Evolutionary conservation across 148 eudicot species (phyloP).

Genomic region (Limonium bicolor): DNA sequence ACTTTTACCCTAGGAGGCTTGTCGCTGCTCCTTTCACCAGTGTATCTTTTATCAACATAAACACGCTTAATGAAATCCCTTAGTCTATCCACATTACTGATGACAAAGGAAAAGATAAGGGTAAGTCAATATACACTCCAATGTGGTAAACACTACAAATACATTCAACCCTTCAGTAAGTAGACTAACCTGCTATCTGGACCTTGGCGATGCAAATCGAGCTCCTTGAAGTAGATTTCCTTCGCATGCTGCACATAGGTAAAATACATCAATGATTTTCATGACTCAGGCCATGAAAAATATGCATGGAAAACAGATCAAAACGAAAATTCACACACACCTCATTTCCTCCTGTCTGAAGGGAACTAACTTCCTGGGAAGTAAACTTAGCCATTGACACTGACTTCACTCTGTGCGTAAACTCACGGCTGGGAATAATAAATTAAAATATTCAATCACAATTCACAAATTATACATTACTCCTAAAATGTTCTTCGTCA

Average conservation of each 20-base stretch:
- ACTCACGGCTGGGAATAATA: slow-evolving; percentile 67
- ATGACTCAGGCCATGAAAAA: background rate
- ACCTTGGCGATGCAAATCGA: slow-evolving; percentile 75
- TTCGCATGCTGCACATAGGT: slow-evolving; percentile 43
- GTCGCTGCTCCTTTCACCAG: slow-evolving; percentile 67
- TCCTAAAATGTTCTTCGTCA: background rate
- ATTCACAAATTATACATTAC: background rate
- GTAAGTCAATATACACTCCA: background rate
- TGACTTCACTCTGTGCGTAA: slow-evolving; percentile 93
- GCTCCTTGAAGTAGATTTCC: slow-evolving; percentile 84
- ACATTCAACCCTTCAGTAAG: background rate
- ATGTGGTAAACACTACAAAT: background rate
- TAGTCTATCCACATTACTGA: slow-evolving; percentile 73
- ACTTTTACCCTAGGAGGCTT: slow-evolving; percentile 52
- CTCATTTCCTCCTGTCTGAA: slow-evolving; percentile 96
- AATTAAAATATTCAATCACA: background rate
- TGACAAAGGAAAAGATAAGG: background rate
- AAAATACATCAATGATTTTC: background rate
- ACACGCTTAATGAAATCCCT: slow-evolving; percentile 90
- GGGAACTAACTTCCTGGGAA: slow-evolving; percentile 85
- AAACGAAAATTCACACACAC: slow-evolving; percentile 15
- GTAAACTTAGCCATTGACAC: slow-evolving; percentile 97
- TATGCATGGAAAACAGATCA: background rate
- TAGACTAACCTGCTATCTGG: slow-evolving; percentile 72
- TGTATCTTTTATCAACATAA: slow-evolving; percentile 80